Evolutionary conservation across 179 eudicot species (phyloP).

Genomic region (Gypsophila paniculata): DNA sequence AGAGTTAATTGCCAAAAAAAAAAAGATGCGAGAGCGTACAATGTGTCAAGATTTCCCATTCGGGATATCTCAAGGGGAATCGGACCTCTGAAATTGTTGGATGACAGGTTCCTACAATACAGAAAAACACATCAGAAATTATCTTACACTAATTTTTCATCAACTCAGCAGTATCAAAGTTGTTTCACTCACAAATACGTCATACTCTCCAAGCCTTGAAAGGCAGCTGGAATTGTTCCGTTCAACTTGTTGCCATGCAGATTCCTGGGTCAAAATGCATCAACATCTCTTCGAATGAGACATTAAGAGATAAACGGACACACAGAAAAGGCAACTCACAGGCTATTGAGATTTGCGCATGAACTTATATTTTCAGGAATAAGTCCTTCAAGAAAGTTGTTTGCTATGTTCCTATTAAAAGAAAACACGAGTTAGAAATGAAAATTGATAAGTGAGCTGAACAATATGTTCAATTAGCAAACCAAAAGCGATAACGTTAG

Average conservation of each 20-base stretch:
- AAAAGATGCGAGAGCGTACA: constrained; percentile 41
- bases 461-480: no score
- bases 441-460: neutral
- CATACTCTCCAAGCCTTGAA: constrained; percentile 87
- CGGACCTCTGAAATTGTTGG: constrained; percentile 68
- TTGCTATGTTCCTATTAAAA: constrained; percentile 66
- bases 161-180: neutral
- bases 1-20: no score
- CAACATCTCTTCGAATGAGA: neutral
- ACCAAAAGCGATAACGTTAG: neutral
- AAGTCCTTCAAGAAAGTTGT: constrained; percentile 76
- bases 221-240: constrained; percentile 76
- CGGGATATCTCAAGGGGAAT: constrained; percentile 88
- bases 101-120: constrained; percentile 66
- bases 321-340: constrained; percentile 43
- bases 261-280: constrained; percentile 39
- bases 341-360: constrained; percentile 85
- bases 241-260: constrained; percentile 72
- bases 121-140: neutral
- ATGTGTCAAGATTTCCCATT: constrained; percentile 87
- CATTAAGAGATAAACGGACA: neutral
- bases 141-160: neutral
- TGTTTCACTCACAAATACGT: constrained; percentile 64
- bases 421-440: neutral
- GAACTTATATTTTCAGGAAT: constrained; percentile 85